Evolutionary conservation across 2,329 filamentous ascomycete species (phyloP).

Genomic region (Colletotrichum lupini): DNA sequence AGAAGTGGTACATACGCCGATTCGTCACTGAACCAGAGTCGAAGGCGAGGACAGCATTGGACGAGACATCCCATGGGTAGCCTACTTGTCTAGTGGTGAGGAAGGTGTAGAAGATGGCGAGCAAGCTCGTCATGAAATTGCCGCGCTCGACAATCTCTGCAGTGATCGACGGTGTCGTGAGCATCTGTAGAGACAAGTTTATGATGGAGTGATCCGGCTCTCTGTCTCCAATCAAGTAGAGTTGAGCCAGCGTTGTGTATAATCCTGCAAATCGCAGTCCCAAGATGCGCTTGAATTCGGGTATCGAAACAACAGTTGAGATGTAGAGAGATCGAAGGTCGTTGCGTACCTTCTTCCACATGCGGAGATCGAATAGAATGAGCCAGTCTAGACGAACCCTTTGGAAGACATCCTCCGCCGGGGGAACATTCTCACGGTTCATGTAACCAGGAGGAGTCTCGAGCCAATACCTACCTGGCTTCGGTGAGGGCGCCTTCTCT

Average conservation of each 20-base stretch:
- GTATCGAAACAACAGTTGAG: slow-evolving; percentile 93
- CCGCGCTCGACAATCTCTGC: slow-evolving; percentile 94
- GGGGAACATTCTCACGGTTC: slow-evolving; percentile 69
- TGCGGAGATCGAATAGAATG: slow-evolving; percentile 90
- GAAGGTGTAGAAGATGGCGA: slow-evolving; percentile 98
- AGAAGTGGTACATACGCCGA: slow-evolving; percentile 96
- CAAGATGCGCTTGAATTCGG: slow-evolving; percentile 94
- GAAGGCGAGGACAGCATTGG: slow-evolving; percentile 88
- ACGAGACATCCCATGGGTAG: slow-evolving; percentile 89
- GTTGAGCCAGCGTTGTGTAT: slow-evolving; percentile 91
- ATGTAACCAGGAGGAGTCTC: slow-evolving; percentile 80
- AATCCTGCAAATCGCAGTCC: slow-evolving; percentile 94
- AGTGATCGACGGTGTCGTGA: slow-evolving; percentile 96
- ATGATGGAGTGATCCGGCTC: slow-evolving; percentile 99
- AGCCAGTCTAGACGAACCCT: slow-evolving; percentile 93
- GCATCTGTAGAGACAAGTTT: slow-evolving; percentile 94
- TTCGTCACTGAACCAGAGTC: slow-evolving; percentile 96
- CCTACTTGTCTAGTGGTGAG: slow-evolving; percentile 95
- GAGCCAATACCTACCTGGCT: slow-evolving; percentile 85
- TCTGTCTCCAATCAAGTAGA: slow-evolving; percentile 94
- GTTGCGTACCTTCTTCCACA: slow-evolving; percentile 96
- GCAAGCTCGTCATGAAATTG: slow-evolving; percentile 94
- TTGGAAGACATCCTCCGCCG: slow-evolving; percentile 88
- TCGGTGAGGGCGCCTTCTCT: slow-evolving; percentile 61
- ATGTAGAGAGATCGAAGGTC: slow-evolving; percentile 95